Percentiles rank a stretch among this genome's conserved stretches.
Conservation (phyloP, 371 early-diverging fungal species). For the Mortierella sp. region DNA sequence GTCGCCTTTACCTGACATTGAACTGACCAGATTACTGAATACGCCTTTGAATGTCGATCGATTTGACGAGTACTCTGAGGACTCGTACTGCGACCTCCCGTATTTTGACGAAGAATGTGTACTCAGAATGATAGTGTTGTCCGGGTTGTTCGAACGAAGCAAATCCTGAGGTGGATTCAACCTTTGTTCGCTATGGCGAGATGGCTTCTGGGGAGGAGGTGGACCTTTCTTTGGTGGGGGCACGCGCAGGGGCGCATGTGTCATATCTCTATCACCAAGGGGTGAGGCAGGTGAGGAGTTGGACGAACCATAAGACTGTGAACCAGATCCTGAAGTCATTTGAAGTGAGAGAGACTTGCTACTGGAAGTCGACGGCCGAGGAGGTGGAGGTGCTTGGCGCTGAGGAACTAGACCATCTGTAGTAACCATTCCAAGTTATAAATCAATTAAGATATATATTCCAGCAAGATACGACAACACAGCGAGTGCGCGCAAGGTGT, state of each 20-base stretch:
- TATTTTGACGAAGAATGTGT: constrained; percentile 45
- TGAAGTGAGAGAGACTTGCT: constrained; percentile 40
- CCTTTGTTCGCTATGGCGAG: constrained; percentile 29
- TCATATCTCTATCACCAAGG: constrained; percentile 23
- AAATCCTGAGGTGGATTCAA: constrained; percentile 47
- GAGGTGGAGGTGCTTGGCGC: constrained; percentile 56
- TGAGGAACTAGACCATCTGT: constrained; percentile 42
- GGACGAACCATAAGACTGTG: constrained; percentile 26
- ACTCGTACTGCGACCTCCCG: constrained; percentile 44
- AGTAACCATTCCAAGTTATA: constrained; percentile 20
- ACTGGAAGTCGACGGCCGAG: constrained; percentile 33
- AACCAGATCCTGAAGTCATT: constrained; percentile 29
- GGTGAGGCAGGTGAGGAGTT: constrained; percentile 18
- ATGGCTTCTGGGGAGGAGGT: constrained; percentile 50
- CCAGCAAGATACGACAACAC: no score
- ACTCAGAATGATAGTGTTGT: constrained; percentile 21
- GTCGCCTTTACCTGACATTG: constrained; percentile 61
- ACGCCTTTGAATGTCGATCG: constrained; percentile 73
- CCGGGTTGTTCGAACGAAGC: constrained; percentile 49
- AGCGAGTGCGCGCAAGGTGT: no score
- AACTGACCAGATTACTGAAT: constrained; percentile 74
- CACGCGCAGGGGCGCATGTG: constrained; percentile 17
- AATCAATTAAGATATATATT: neutral
- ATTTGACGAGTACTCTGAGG: constrained; percentile 47
- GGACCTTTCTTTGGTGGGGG: constrained; percentile 50